Percentiles rank a stretch among this genome's conserved stretches.
Evolutionary conservation across 306 rosid species (phyloP).

Genomic region (Ormosia semicastrata): DNA sequence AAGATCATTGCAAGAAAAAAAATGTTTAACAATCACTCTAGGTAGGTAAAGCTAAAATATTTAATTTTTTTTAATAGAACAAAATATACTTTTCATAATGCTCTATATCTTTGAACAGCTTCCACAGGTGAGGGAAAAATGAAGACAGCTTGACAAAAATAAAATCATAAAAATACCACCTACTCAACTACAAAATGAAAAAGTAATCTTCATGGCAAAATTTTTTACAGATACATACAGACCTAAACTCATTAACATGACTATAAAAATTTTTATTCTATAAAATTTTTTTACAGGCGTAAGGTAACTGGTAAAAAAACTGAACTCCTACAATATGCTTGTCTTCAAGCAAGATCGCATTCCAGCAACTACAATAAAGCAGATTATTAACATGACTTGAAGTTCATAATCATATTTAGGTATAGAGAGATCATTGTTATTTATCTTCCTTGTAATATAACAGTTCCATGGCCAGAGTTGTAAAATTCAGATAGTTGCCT

Average conservation of each 20-base stretch:
- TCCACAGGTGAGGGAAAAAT: not conserved
- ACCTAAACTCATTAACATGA: too few species aligned
- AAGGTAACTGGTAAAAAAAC: not conserved
- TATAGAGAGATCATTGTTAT: not conserved
- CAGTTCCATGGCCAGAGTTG: not conserved
- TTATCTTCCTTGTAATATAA: not conserved
- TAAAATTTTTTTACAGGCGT: too few species aligned
- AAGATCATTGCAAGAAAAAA: conserved; percentile 1
- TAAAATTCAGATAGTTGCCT: not conserved
- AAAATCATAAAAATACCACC: not conserved
- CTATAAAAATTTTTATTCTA: too few species aligned
- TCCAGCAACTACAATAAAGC: not conserved
- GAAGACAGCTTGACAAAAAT: not conserved
- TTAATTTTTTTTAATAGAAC: too few species aligned
- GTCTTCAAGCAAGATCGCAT: not conserved
- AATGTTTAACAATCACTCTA: not conserved
- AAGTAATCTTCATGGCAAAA: not conserved
- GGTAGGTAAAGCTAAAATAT: not conserved
- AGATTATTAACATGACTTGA: not conserved
- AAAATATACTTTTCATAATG: not conserved
- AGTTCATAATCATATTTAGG: not conserved
- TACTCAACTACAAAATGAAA: not conserved
- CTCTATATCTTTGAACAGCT: not conserved
- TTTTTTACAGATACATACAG: not conserved
- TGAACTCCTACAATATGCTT: not conserved